Conservation (phyloP, 768 basidiomycete genomes). For the Naganishia kalamii region DNA sequence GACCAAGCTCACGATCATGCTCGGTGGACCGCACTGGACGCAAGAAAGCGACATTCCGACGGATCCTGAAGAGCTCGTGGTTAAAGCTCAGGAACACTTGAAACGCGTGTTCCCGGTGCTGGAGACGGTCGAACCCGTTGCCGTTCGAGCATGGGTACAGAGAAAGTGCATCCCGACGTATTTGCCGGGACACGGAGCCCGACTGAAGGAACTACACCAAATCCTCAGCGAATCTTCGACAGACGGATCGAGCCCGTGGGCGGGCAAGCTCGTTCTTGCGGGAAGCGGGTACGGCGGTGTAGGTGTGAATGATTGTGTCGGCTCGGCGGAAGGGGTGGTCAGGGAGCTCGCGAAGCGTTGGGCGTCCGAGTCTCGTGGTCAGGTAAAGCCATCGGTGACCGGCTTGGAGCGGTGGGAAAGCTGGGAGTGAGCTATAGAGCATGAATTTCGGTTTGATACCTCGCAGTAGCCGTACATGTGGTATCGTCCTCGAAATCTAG, state of each 20-base stretch:
- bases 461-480: too few relatives aligned
- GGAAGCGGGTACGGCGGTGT: constrained; percentile 85
- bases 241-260: constrained; percentile 48
- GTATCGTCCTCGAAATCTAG: too few relatives aligned
- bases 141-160: constrained; percentile 48
- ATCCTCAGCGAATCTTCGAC: constrained; percentile 42
- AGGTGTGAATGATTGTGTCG: constrained; percentile 78
- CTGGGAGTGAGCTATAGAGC: constrained; percentile 19
- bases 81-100: constrained; percentile 28
- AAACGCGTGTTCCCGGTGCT: constrained; percentile 36
- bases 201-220: constrained; percentile 59
- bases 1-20: constrained; percentile 82
- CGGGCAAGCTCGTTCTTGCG: constrained; percentile 56
- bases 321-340: constrained; percentile 58
- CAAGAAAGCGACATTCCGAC: constrained; percentile 29
- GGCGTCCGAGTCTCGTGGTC: neutral
- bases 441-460: too few relatives aligned
- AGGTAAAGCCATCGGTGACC: constrained; percentile 25
- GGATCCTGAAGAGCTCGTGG: constrained; percentile 7
- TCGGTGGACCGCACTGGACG: constrained; percentile 68
- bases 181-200: constrained; percentile 61
- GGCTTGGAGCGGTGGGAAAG: constrained; percentile 39
- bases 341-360: constrained; percentile 20
- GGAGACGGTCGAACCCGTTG: constrained; percentile 30
- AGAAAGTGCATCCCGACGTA: constrained; percentile 71